Evolutionary conservation across 176 grass and related monocot genomes (phyloP), one percentile per base, ranked within the genome.

Genomic region (Aegilops umbellulata): DNA sequence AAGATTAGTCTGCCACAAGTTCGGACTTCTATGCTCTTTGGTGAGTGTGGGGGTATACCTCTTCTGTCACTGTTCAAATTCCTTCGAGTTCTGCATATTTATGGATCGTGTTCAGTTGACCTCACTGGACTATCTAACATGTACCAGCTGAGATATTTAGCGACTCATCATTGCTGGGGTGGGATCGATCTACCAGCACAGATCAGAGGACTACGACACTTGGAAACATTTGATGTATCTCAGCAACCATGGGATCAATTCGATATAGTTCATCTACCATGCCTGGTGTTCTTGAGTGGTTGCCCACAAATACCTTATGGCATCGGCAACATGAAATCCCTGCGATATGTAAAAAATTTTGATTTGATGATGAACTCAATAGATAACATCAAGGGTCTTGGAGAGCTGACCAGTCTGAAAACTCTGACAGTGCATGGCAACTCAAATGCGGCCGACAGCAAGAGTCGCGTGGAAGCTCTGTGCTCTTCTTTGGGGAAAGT

Each of bases 391-490:
- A 2, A 19, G 19, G 2, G 20, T 8, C 55, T 60, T 60, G 55
- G 55, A 60, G 55, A 60, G 55, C 55, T 60, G 9, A 0, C 2
- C 55, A 22, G 17, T 60, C 55, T 60, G 55, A n/a, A 20, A 22
- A 0, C 7, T 60, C 2, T 60, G n/a, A n/a, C 7, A 20, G 55
- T 60, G 8, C 17, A 0, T 7, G 16, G 5, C 16, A 10, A 0
- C 19, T 0, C 0, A n/a, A 1, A 60, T 60, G 6, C 1, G 2
- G 19, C 6, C 53, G 0, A 5, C 2, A 58, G 7, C 0, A 16
- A 60, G 1, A 19, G 6, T 0, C 20, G 55, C 55, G n/a, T 60
- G 19, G 55, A 60, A n/a, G 55, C 17, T 60, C 55, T 60, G 0
- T 3, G 55, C 55, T 22, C 2, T 60, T 60, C 55, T 60, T 22